Conservation (phyloP, 2,329 filamentous ascomycete species). For the Lachnellula occidentalis region DNA sequence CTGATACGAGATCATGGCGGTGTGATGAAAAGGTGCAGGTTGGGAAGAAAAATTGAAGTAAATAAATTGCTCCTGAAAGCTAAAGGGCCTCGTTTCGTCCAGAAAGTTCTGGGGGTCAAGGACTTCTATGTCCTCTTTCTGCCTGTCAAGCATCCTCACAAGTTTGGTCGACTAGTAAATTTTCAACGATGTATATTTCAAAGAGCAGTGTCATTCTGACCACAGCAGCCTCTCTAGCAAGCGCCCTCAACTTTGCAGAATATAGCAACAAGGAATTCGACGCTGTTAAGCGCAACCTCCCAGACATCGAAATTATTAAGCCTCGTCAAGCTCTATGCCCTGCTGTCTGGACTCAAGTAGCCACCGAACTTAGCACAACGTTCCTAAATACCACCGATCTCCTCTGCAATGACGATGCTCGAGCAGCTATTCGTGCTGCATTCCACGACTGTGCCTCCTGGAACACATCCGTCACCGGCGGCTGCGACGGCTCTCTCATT, state of each 20-base stretch:
- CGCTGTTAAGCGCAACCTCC: neutral
- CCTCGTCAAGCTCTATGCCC: neutral
- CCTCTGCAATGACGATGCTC: slow-evolving; percentile 18
- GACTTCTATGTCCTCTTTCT: no score
- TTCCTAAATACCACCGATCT: slow-evolving; percentile 9
- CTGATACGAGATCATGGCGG: no score
- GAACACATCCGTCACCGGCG: slow-evolving; percentile 10
- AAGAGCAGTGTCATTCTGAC: neutral
- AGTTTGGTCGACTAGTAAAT: neutral
- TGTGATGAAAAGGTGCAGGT: no score
- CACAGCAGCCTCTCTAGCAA: neutral
- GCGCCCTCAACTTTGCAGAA: slow-evolving; percentile 1
- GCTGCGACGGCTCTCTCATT: slow-evolving; percentile 19
- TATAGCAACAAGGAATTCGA: neutral
- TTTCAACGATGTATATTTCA: neutral
- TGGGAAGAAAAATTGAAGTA: no score
- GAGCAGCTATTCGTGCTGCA: slow-evolving; percentile 15
- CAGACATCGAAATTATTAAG: neutral
- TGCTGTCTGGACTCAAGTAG: neutral
- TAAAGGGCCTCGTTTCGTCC: no score
- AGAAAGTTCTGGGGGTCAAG: no score
- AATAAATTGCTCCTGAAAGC: no score
- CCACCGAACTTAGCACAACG: neutral
- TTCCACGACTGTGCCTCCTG: slow-evolving; percentile 19
- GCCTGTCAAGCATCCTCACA: neutral